These are phyloP conservation scores for Acanthochlamys bracteata DNA, from an alignment of 106 monocot genomes.

Conservation along the genomic window DNA sequence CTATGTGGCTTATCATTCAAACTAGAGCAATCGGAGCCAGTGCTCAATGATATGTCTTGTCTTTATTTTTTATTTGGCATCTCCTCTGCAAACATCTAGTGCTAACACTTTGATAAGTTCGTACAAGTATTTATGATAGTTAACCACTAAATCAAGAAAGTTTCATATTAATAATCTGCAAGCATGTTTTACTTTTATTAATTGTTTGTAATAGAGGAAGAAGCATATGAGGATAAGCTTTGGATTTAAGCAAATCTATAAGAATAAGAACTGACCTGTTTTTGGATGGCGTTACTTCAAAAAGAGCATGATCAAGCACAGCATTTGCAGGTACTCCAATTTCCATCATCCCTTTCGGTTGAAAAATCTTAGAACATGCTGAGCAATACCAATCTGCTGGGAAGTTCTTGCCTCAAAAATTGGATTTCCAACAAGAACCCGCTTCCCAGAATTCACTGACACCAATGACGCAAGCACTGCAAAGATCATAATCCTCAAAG, in stretches of 20 bases:
- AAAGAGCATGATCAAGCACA: conserved; percentile 54
- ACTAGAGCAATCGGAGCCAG: not conserved
- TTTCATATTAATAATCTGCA: not conserved
- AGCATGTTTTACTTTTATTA: not conserved
- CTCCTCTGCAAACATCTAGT: not conserved
- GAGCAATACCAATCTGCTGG: not conserved
- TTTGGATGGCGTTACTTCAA: conserved; percentile 29
- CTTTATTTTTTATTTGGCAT: not conserved
- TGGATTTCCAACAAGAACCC: not conserved
- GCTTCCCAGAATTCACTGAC: not conserved
- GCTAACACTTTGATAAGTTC: not conserved
- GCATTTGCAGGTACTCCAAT: conserved; percentile 27
- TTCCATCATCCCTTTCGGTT: conserved; percentile 25
- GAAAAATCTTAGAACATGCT: not conserved
- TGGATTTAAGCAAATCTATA: not conserved
- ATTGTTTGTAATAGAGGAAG: not conserved
- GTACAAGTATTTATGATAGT: not conserved
- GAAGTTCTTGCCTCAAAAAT: not conserved
- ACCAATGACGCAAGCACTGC: not conserved
- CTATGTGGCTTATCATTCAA: no score
- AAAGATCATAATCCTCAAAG: not conserved
- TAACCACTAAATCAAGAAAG: not conserved
- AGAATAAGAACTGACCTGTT: conserved; percentile 40
- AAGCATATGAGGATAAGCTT: not conserved
- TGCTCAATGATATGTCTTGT: not conserved